Evolutionary conservation across 371 early-diverging fungal genomes (phyloP).

Genomic region (Mucor velutinosus): DNA sequence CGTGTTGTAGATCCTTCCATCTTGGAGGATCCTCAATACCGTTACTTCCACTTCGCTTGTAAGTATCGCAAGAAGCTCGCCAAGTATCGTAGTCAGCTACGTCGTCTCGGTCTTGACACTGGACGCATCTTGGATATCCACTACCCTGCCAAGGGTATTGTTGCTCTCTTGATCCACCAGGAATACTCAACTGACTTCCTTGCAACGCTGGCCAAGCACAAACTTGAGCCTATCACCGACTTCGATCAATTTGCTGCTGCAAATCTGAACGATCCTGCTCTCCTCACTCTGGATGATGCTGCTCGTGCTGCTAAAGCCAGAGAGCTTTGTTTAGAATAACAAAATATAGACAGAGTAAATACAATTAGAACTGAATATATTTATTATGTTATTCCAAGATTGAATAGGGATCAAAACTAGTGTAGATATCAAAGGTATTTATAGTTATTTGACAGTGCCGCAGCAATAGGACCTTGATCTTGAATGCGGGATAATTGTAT

Average conservation of each 20-base stretch:
- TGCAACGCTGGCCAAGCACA: background rate
- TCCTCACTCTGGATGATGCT: background rate
- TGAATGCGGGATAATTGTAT: too few species aligned
- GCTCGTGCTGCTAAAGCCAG: background rate
- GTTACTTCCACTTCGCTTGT: background rate
- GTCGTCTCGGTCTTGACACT: background rate
- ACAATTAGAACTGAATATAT: too few species aligned
- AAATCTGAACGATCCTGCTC: background rate
- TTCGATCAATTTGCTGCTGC: background rate
- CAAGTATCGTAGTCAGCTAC: background rate
- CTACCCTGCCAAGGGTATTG: conserved; percentile 1
- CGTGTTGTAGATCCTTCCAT: too few species aligned
- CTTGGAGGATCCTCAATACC: too few species aligned
- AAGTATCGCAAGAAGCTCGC: background rate
- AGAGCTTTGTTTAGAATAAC: too few species aligned
- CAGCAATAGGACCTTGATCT: too few species aligned
- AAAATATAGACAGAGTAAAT: too few species aligned
- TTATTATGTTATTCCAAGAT: too few species aligned
- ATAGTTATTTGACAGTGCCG: too few species aligned
- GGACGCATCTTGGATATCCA: conserved; percentile 7
- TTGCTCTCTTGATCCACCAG: background rate
- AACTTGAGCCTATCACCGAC: background rate
- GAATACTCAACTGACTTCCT: background rate
- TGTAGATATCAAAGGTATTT: too few species aligned
- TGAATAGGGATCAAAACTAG: too few species aligned